Percentiles rank a stretch among this genome's conserved stretches.
Conservation (phyloP, 2,329 filamentous ascomycete genomes). For the Pezicula radicicola region DNA sequence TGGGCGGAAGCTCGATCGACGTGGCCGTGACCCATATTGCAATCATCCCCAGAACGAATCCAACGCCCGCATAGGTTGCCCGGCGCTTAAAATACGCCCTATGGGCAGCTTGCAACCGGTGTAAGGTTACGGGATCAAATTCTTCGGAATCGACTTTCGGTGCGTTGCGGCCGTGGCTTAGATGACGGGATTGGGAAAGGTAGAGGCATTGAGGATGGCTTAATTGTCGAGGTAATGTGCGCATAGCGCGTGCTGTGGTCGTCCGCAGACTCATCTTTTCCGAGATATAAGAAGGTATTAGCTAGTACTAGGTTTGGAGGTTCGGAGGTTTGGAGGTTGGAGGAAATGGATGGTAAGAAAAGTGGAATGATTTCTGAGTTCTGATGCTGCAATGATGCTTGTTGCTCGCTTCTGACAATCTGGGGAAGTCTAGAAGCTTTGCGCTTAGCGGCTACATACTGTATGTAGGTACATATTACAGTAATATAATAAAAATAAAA, state of each 20-base stretch:
- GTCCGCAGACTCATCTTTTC: conserved; percentile 18
- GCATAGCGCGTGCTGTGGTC: conserved; percentile 7
- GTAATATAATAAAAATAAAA: too few species aligned
- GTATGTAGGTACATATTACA: background rate
- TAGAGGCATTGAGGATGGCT: background rate
- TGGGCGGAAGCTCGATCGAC: conserved; percentile 20
- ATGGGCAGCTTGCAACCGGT: conserved; percentile 21
- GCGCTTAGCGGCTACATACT: background rate
- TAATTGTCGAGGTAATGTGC: background rate
- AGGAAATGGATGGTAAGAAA: background rate
- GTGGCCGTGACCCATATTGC: conserved; percentile 28
- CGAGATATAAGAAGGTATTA: too few species aligned
- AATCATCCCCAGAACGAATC: conserved; percentile 24
- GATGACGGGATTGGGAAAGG: conserved; percentile 1
- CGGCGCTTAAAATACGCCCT: conserved; percentile 27
- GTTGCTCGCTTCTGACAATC: background rate
- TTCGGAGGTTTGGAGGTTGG: background rate
- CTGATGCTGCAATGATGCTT: too few species aligned
- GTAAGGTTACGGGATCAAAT: conserved; percentile 23
- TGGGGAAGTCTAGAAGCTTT: background rate
- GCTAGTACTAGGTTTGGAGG: too few species aligned
- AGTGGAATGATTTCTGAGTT: background rate
- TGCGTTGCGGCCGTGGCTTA: conserved; percentile 1
- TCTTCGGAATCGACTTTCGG: background rate
- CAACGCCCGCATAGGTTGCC: conserved; percentile 22